A percentile compares a stretch with the other conserved stretches of the same genome.
phyloP scores from a whole-genome alignment of 2,329 filamentous ascomycete genomes.

The Cladosporium halotolerans region DNA sequence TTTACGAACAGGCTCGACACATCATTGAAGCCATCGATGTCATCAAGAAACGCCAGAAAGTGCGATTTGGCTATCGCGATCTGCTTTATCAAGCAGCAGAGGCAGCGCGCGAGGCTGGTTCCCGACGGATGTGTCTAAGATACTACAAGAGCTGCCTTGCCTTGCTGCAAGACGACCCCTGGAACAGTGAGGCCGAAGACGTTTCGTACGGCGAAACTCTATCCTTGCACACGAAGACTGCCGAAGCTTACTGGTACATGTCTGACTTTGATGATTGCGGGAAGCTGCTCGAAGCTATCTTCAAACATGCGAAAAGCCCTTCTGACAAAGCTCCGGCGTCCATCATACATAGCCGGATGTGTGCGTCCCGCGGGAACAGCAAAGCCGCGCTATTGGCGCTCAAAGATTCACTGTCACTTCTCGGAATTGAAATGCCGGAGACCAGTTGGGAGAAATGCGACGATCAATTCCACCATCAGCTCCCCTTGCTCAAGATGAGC shows the following conservation, averaged over 20 bases:
- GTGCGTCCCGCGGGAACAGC: slow-evolving; percentile 67
- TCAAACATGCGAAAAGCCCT: slow-evolving; percentile 61
- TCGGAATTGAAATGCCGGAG: slow-evolving; percentile 61
- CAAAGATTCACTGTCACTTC: slow-evolving; percentile 61
- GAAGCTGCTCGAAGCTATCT: slow-evolving; percentile 62
- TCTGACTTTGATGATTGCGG: slow-evolving; percentile 63
- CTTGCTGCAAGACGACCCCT: slow-evolving; percentile 73
- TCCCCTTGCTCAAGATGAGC: slow-evolving; percentile 19
- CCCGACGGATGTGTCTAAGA: slow-evolving; percentile 71
- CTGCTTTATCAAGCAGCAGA: slow-evolving; percentile 74
- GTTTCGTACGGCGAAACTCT: slow-evolving; percentile 82
- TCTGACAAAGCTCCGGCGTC: slow-evolving; percentile 79
- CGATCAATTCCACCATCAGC: slow-evolving; percentile 54
- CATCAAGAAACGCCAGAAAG: slow-evolving; percentile 60
- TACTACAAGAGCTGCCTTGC: slow-evolving; percentile 72
- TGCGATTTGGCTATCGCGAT: slow-evolving; percentile 53
- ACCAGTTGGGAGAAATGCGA: slow-evolving; percentile 73
- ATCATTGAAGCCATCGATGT: slow-evolving; percentile 71
- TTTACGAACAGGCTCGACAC: slow-evolving; percentile 72
- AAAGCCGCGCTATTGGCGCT: slow-evolving; percentile 62
- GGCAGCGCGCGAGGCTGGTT: slow-evolving; percentile 72
- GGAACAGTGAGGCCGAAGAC: slow-evolving; percentile 62
- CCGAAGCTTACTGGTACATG: slow-evolving; percentile 78
- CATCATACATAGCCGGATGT: slow-evolving; percentile 74
- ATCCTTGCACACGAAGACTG: slow-evolving; percentile 68